A percentile compares a stretch with the other conserved stretches of the same genome.
phyloP scores from a whole-genome alignment of 169 alveolate genomes.

The Plasmodium relictum region DNA sequence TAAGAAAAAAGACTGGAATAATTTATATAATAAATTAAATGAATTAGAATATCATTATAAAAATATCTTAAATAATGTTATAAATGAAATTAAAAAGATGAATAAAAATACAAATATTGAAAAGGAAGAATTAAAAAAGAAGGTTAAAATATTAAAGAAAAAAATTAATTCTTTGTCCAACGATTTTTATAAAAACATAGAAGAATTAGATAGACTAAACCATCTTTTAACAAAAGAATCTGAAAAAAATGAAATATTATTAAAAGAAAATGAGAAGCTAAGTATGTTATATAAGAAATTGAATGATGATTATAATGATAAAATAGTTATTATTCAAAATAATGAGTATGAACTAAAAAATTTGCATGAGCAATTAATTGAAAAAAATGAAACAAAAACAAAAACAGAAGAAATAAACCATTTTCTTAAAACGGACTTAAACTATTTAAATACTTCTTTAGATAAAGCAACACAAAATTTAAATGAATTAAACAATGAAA shows the following conservation, averaged over 20 bases:
- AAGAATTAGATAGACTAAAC: conserved; percentile 34
- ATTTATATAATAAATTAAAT: conserved; percentile 22
- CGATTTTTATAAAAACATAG: conserved; percentile 42
- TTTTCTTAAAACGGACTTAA: conserved; percentile 47
- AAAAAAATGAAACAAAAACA: conserved; percentile 45
- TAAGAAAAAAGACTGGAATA: conserved; percentile 41
- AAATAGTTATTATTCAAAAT: conserved; percentile 23
- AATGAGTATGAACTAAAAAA: conserved; percentile 45
- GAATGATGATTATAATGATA: conserved; percentile 44
- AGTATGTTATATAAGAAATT: conserved; percentile 28
- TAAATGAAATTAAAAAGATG: conserved; percentile 29
- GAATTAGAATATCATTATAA: conserved; percentile 23
- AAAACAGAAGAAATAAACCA: conserved; percentile 54
- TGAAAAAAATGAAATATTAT: conserved; percentile 35
- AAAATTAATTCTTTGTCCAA: conserved; percentile 38
- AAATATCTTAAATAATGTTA: conserved; percentile 29
- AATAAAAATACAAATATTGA: conserved; percentile 29
- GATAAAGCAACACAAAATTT: conserved; percentile 59
- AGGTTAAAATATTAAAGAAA: conserved; percentile 42
- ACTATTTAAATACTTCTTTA: conserved; percentile 46
- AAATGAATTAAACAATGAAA: conserved; percentile 56
- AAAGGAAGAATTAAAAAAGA: conserved; percentile 53
- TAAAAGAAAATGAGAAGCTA: conserved; percentile 29
- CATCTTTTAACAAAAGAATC: conserved; percentile 13
- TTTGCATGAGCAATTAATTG: conserved; percentile 16